Conservation (phyloP, 441 rosid species). For the Theobroma grandiflorum region DNA sequence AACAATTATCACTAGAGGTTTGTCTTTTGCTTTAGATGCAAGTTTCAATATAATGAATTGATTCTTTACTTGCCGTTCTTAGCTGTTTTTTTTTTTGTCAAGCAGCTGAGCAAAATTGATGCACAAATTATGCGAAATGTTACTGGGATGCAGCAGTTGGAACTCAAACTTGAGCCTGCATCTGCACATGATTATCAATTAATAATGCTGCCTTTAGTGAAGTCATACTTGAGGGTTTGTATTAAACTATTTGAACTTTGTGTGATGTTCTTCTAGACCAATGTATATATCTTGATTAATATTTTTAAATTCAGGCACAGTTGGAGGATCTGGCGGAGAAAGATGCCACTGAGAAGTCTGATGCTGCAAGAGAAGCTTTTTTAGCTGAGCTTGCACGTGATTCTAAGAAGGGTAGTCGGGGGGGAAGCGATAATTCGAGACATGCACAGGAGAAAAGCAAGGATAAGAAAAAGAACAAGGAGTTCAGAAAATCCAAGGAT, state of each 20-base stretch:
- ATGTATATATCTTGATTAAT: constrained; percentile 21
- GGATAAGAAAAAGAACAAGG: constrained; percentile 87
- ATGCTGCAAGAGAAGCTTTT: constrained; percentile 97
- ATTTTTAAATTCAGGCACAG: constrained; percentile 60
- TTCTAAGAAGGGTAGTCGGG: constrained; percentile 71
- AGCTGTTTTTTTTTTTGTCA: constrained; percentile 38
- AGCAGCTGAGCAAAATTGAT: constrained; percentile 89
- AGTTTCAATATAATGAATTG: constrained; percentile 27
- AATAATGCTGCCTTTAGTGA: constrained; percentile 75
- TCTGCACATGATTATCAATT: constrained; percentile 72
- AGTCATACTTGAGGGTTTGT: constrained; percentile 85
- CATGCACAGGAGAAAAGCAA: constrained; percentile 80
- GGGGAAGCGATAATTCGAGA: constrained; percentile 65
- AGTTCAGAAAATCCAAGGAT: constrained; percentile 72
- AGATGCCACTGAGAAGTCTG: constrained; percentile 96
- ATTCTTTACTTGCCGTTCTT: constrained; percentile 26
- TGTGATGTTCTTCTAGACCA: not conserved
- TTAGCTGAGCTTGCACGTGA: constrained; percentile 94
- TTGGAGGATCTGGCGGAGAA: constrained; percentile 95
- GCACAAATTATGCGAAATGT: constrained; percentile 78
- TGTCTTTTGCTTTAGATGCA: constrained; percentile 32
- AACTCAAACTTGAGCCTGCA: constrained; percentile 77
- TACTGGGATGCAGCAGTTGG: constrained; percentile 83
- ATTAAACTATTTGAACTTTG: constrained; percentile 32
- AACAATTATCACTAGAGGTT: constrained; percentile 83